These are phyloP conservation scores for Fallopia convolvulus DNA, from an alignment of 148 eudicot species.

Conservation along the genomic window DNA sequence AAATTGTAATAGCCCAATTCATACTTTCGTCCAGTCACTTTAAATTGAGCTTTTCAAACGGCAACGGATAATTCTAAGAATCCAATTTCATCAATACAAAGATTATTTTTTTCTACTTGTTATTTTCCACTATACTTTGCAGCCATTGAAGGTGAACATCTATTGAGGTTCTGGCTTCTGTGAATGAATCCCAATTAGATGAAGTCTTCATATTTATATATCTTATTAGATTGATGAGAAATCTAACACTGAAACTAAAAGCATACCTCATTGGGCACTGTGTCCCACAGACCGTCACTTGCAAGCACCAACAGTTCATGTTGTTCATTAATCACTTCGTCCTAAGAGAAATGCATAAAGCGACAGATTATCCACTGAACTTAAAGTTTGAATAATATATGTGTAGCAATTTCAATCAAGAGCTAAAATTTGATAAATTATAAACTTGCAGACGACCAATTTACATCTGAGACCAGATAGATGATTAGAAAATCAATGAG, in stretches of 20 bases:
- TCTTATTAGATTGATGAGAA: neutral
- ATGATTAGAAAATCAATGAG: neutral
- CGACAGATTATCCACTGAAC: neutral
- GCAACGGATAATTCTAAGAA: neutral
- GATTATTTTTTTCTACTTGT: neutral
- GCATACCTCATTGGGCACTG: slow-evolving; percentile 80
- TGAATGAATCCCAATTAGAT: neutral
- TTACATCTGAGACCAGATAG: neutral
- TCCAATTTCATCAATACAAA: neutral
- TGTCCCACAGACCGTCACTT: slow-evolving; percentile 97
- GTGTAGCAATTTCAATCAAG: slow-evolving; percentile 63
- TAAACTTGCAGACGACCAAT: neutral
- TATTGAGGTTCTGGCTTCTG: neutral
- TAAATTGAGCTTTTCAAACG: no score
- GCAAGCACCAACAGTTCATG: slow-evolving; percentile 90
- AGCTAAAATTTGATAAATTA: slow-evolving; percentile 12
- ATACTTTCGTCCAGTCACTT: no score
- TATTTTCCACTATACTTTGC: neutral
- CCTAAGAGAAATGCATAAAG: slow-evolving; percentile 29
- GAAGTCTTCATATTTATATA: neutral
- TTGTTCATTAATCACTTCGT: slow-evolving; percentile 56
- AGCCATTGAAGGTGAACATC: neutral
- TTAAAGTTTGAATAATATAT: slow-evolving; percentile 39
- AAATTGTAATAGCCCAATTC: no score
- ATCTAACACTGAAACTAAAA: neutral